Base-by-base conservation (phyloP, 441 rosid species). In the Syzygium syzygioides region DNA sequence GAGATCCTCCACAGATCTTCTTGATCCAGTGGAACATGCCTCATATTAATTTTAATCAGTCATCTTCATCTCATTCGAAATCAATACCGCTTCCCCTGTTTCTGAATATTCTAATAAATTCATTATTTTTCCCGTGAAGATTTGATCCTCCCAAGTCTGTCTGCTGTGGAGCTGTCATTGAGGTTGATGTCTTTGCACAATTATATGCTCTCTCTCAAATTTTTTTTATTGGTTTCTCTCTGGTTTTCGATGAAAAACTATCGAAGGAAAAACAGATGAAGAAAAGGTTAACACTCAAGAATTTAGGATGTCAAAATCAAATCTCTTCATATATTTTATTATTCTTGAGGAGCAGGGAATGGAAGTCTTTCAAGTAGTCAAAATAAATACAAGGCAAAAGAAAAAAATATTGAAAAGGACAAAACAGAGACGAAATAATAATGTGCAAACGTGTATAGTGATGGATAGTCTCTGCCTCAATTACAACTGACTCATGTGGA, bases 161-260 rank as follows among this genome's bases (percentile, higher is more conserved):
- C 93, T 91, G 93, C 93, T 88, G 91, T 90, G 94, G 91, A 94
- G 93, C 95, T 92, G 92, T 91, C 95, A 91, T 90, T 90, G 93
- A 89, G 90, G 86, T 91, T 89, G 95, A 89, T 93, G 94, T 92
- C 96, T 91, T 37, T 91, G 71, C 93, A 90, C 94, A 92, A 92
- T 89, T 92, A 91, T 93, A 68, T 91, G 91, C 90, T 91, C 79
- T 66, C 85, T 87, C 84, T 66, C 7, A 26, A 45, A 86, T 88
- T 91, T 91, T 91, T 45, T 91, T 91, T 88, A 88, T 87, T 76
- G 71, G 88, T 62, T 50, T 50, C 85, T 20, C 64, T 34, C 83
- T 85, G 57, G 85, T 86, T 88, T 50, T 91, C 87, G 6, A 68
- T 90, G 71, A 59, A 89, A 89, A 87, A 64, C 85, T 37, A 59